Percentiles rank a stretch among this genome's conserved stretches.
phyloP scores from a whole-genome alignment of 2,329 filamentous ascomycete genomes.

The Teratosphaeria destructans region DNA sequence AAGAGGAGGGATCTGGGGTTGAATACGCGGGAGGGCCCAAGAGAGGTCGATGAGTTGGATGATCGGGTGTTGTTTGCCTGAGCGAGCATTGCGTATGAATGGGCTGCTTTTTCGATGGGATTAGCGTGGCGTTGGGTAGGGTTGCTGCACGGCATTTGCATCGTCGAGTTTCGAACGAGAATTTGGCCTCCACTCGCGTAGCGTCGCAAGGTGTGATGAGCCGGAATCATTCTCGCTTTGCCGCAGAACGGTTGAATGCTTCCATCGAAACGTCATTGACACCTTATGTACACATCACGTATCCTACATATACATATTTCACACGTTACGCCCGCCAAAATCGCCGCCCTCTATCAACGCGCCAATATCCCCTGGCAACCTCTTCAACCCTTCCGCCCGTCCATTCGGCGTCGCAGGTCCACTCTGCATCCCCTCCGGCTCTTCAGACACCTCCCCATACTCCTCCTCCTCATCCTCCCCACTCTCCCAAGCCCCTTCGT shows the following conservation, averaged over 20 bases:
- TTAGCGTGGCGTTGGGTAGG: background rate
- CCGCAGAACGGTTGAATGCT: too few species aligned
- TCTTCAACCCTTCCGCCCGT: conserved; percentile 22
- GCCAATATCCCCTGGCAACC: background rate
- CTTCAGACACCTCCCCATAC: conserved; percentile 8
- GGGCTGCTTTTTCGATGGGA: background rate
- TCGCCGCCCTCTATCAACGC: background rate
- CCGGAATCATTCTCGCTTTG: too few species aligned
- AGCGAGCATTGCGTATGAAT: background rate
- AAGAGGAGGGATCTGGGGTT: conserved; percentile 72
- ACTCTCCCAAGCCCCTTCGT: background rate
- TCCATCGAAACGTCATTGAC: background rate
- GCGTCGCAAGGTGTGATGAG: too few species aligned
- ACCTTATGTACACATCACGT: background rate
- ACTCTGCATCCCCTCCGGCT: conserved; percentile 26
- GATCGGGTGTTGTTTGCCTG: conserved; percentile 65
- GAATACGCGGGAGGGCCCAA: conserved; percentile 53
- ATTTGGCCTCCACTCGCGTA: background rate
- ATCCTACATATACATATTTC: background rate
- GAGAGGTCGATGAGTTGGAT: conserved; percentile 61
- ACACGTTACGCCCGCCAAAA: background rate
- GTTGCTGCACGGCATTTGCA: background rate
- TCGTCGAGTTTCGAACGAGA: background rate
- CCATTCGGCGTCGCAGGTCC: conserved; percentile 35
- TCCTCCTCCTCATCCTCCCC: conserved; percentile 7